Evolutionary conservation across 2,329 filamentous ascomycete species (phyloP).

Genomic region (Ophiostoma ips): DNA sequence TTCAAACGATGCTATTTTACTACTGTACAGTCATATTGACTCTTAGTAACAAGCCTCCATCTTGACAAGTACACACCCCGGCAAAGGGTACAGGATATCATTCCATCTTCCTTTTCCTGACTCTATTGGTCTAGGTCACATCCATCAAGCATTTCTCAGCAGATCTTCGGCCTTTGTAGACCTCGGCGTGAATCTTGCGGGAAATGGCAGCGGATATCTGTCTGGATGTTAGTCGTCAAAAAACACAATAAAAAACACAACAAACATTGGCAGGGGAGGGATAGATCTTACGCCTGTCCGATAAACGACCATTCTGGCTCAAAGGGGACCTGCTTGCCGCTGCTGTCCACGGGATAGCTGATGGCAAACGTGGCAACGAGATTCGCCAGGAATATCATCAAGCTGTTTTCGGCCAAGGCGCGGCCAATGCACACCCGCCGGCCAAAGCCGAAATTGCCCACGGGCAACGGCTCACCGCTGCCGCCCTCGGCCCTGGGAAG

Average conservation of each 20-base stretch:
- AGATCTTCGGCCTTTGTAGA: background rate
- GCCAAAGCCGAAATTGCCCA: slow-evolving; percentile 38
- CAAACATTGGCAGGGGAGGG: background rate
- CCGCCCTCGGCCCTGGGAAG: slow-evolving; percentile 13
- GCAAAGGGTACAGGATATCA: no score
- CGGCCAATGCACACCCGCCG: slow-evolving; percentile 32
- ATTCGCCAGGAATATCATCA: background rate
- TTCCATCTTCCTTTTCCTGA: no score
- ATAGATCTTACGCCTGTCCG: background rate
- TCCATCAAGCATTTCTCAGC: background rate
- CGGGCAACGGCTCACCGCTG: slow-evolving; percentile 25
- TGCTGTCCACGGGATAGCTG: background rate
- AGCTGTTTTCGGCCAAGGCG: background rate
- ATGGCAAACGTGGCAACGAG: background rate
- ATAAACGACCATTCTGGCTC: background rate
- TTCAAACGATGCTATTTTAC: no score
- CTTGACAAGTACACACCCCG: no score
- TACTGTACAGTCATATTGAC: no score
- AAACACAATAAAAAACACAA: no score
- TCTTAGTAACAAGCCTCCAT: no score
- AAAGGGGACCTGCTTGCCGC: background rate
- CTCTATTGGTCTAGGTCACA: no score
- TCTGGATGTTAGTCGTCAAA: background rate
- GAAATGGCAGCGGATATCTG: background rate
- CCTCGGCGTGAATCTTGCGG: background rate